Base-by-base conservation (phyloP, 306 rosid genomes). In the Malus fusca region DNA sequence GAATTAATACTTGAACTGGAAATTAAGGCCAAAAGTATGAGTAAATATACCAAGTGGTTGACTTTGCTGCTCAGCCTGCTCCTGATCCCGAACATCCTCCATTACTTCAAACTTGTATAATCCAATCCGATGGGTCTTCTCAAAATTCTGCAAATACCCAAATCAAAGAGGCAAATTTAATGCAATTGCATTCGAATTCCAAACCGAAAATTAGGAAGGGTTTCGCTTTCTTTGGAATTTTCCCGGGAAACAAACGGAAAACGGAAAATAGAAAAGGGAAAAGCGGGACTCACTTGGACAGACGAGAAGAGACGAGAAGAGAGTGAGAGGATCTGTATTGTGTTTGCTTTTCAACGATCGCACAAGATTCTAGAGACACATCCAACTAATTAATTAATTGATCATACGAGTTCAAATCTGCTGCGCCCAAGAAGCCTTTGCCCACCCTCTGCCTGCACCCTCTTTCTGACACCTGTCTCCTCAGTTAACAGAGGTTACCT, bases 61-160 rank as follows among this genome's bases (percentile, higher is more conserved):
- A 69, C 82, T 67, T 77, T 84, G 86, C 77, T 81, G 68, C 71
- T 81, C 52, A 14, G 52, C 52, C 52, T 4, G 52, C 53, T 15
- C 53, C 44, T 2, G 56, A 4, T 51, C 88, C 76, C 84, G 85
- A 85, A 76, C 81, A 68, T 86, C 89, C 44, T 81, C 90, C 97
- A 91, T 91, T 58, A n/a, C 28, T 59, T 56, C 51, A 53, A 79
- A 70, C 42, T 56, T 17, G 33, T 43, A 18, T 14, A 33, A 43
- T n/a, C 43, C 37, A 33, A 43, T 17, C 35, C 37, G 48, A 75
- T 55, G 58, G 69, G 31, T 19, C 59, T 79, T 31, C 30, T 40
- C 42, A 75, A 28, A 26, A 53, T 35, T 51, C 85, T 73, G 65
- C 77, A 75, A 0, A 17, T 0, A 62, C 70, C 75, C 42, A 77